Conservation (phyloP, 257 asterid species). For the Plantago major region DNA sequence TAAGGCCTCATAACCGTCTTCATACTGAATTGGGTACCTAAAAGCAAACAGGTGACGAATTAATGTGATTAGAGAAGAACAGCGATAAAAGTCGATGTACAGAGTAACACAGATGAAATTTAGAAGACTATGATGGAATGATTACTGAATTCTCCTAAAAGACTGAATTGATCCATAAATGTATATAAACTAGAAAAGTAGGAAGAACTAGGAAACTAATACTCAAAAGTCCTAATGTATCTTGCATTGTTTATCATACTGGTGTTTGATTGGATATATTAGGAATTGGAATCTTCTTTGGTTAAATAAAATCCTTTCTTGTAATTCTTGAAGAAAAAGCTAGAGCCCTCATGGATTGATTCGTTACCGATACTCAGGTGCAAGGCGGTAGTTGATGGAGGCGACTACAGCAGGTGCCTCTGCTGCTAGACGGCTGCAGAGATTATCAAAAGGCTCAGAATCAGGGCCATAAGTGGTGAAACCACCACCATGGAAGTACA, state of each 20-base stretch:
- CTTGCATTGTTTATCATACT: too few relatives aligned
- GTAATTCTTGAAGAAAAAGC: too few relatives aligned
- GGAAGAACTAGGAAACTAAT: too few relatives aligned
- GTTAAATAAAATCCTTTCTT: too few relatives aligned
- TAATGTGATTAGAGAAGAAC: neutral
- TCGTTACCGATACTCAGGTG: constrained; percentile 28
- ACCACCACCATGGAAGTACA: constrained; percentile 46
- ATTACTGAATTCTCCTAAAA: too few relatives aligned
- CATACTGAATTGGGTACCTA: constrained; percentile 34
- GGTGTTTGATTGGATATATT: too few relatives aligned
- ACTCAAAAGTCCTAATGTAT: too few relatives aligned
- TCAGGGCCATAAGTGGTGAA: constrained; percentile 24
- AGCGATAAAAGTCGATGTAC: neutral
- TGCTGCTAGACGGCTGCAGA: constrained; percentile 33
- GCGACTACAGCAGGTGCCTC: constrained; percentile 28
- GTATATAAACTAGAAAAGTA: too few relatives aligned
- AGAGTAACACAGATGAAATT: neutral
- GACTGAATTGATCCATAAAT: too few relatives aligned
- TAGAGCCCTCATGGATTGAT: neutral
- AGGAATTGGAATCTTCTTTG: too few relatives aligned
- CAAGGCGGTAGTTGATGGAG: constrained; percentile 39
- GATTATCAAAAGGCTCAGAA: constrained; percentile 15
- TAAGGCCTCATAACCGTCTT: constrained; percentile 34
- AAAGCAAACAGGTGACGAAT: neutral
- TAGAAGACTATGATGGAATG: neutral